These are phyloP conservation scores for Hanseniaspora gamundiae DNA, from an alignment of 1,139 yeast species.

Conservation along the genomic window DNA sequence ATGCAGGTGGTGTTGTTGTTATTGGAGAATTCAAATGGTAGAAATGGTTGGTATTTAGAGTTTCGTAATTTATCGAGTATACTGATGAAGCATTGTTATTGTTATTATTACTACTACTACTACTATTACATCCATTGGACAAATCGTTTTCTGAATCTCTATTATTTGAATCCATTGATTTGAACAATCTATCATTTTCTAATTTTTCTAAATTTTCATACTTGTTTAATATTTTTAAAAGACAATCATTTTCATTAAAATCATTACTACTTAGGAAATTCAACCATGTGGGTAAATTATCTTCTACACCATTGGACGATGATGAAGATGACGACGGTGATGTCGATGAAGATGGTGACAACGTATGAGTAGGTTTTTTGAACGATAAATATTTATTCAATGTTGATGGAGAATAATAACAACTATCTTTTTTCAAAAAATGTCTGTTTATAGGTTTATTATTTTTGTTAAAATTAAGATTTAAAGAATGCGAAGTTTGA, in stretches of 20 bases:
- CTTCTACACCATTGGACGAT: too few relatives aligned
- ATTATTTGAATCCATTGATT: conserved; percentile 14
- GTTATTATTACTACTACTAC: conserved; percentile 2
- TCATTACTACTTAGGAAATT: conserved; percentile 23
- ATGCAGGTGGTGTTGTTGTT: conserved; percentile 6
- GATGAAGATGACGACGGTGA: too few relatives aligned
- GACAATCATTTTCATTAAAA: conserved; percentile 23
- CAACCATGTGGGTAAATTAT: conserved; percentile 41
- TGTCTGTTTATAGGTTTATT: conserved; percentile 10
- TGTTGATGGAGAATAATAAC: conserved; percentile 29
- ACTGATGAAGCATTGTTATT: conserved; percentile 5
- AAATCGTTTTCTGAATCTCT: conserved; percentile 6
- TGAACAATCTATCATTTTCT: conserved; percentile 38
- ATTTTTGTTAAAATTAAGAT: not conserved
- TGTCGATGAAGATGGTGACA: too few relatives aligned
- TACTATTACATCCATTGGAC: conserved; percentile 2
- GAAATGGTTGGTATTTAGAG: conserved; percentile 2
- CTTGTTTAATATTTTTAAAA: conserved; percentile 32
- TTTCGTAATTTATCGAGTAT: not conserved
- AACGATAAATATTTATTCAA: conserved; percentile 19
- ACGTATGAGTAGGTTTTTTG: conserved; percentile 19
- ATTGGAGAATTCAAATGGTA: conserved; percentile 7
- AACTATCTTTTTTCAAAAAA: conserved; percentile 27
- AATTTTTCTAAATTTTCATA: conserved; percentile 41
- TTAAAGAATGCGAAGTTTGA: not conserved